A percentile compares a stretch with the other conserved stretches of the same genome.
These are phyloP conservation scores for Parasitella parasitica DNA, from an alignment of 371 early-diverging fungal species.

Conservation along the genomic window DNA sequence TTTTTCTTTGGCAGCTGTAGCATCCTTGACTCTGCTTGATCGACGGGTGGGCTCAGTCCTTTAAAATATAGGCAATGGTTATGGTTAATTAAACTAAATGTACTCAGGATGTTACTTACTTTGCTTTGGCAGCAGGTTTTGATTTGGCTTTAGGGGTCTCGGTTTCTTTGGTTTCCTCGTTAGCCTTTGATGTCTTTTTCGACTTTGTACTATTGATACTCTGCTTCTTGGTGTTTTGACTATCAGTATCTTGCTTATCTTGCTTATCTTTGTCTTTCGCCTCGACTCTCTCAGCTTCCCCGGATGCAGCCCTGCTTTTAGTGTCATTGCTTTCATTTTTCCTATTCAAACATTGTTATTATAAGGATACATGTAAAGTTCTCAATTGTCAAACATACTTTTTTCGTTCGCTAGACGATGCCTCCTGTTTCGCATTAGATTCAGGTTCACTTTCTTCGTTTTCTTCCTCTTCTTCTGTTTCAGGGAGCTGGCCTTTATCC, in stretches of 20 bases:
- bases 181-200: background rate
- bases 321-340: too few relatives aligned
- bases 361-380: too few relatives aligned
- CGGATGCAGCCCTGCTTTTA: too few relatives aligned
- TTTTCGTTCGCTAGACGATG: too few relatives aligned
- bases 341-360: too few relatives aligned
- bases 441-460: too few relatives aligned
- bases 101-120: background rate
- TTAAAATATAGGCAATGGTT: background rate
- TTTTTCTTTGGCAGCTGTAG: background rate
- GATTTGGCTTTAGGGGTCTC: background rate
- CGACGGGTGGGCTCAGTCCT: background rate
- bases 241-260: background rate
- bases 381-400: too few relatives aligned
- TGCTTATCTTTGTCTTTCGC: too few relatives aligned
- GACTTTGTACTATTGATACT: background rate
- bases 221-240: background rate
- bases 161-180: background rate
- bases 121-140: background rate
- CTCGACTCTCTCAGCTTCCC: too few relatives aligned
- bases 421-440: too few relatives aligned
- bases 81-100: background rate
- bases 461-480: background rate
- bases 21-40: background rate
- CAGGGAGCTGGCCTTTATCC: conserved; percentile 19